Evolutionary conservation across 2,329 filamentous ascomycete species (phyloP), one percentile per base, ranked within the genome.

Genomic region (Pezicula radicicola): DNA sequence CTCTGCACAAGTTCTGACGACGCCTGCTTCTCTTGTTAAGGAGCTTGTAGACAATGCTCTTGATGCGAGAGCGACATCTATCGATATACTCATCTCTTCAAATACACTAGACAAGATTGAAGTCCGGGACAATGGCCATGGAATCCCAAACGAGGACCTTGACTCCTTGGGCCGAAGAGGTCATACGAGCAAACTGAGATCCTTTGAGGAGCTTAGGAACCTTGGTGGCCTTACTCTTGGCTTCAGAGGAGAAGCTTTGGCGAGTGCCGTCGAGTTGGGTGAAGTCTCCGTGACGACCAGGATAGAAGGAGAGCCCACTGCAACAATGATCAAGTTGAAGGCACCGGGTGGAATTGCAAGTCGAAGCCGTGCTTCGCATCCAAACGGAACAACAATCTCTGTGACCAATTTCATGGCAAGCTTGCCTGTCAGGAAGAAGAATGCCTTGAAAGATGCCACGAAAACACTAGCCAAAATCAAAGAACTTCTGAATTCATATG

Each of bases 11-110:
- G 75, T 78, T 43, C 76, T 91, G 46, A 74, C 78, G 5, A 80
- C 81, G 7, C 78, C 88, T 0, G 70, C 75, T 12, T 78, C 80
- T 10, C 70, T 89, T 2, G 79, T 91, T 60, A 92, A 92, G 64
- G 89, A 92, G 68, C 80, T 92, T 4, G 68, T 92, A 30, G 89
- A 92, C 60, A 92, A 93, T 66, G 78, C 87, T 41, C 77, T 92
- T 18, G 88, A 93, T 67, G 86, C 88, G 7, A 74, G 77, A 48
- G 87, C 88, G 12, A 86, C 79, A 2, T 78, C 77, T 2, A 73
- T 93, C 52, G 81, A 88, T 48, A 71, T 92, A 21, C 70, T 81
- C 27, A 73, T 91, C 13, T 80, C 85, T 4, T 61, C 75, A 40
- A 85, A 91, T 63, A 85, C 85, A 0, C 66, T 91, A 48, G 84